Conservation (phyloP, 169 alveolate genomes). For the Amoebophrya sp. region DNA sequence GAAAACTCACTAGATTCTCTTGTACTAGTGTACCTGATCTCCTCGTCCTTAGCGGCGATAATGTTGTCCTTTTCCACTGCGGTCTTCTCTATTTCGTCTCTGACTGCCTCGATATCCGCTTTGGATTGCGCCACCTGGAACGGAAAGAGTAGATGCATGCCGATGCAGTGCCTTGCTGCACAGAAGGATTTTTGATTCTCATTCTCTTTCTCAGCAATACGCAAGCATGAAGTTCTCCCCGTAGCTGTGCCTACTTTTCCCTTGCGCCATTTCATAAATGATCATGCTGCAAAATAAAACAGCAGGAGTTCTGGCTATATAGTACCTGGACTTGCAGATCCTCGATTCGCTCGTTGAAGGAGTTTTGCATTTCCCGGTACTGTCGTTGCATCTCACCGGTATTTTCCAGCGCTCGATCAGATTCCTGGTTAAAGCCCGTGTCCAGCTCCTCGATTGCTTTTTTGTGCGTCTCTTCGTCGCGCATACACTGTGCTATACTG, state of each 20-base stretch:
- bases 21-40: not conserved
- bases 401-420: not conserved
- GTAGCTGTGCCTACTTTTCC: no score
- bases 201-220: no score
- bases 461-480: not conserved
- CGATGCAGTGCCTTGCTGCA: no score
- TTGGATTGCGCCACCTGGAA: not conserved
- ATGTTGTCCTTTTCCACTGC: not conserved
- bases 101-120: not conserved
- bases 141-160: not conserved
- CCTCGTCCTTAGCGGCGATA: not conserved
- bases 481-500: not conserved
- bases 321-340: not conserved
- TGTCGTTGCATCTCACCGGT: not conserved
- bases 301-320: no score
- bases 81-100: conserved; percentile 16
- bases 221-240: no score
- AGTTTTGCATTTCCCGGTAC: conserved; percentile 10
- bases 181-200: no score
- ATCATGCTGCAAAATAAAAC: no score
- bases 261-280: no score
- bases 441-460: not conserved
- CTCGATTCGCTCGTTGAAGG: not conserved
- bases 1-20: no score
- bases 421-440: not conserved